These are phyloP conservation scores for Coemansia sp. DNA, from an alignment of 192 early-diverging fungal species.

Conservation along the genomic window DNA sequence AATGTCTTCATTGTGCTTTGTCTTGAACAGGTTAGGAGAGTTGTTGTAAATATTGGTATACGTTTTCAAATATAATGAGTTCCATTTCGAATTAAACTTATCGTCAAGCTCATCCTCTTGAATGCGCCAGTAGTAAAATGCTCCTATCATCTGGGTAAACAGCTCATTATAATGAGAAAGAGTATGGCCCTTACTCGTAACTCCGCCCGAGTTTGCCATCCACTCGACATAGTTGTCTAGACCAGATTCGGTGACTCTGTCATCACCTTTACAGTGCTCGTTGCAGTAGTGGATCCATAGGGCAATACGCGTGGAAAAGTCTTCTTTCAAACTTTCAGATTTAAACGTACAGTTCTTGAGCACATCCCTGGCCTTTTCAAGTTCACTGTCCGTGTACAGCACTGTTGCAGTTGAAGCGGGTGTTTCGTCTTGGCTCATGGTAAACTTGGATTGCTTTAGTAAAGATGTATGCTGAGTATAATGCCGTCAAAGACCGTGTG, in stretches of 20 bases:
- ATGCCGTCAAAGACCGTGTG: too few species aligned
- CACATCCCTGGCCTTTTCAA: slow-evolving; percentile 41
- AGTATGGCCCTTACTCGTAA: slow-evolving; percentile 15
- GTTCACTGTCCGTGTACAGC: slow-evolving; percentile 10
- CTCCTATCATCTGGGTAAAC: too few species aligned
- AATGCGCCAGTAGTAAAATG: slow-evolving; percentile 27
- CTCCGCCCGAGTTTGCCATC: slow-evolving; percentile 46
- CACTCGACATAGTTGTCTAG: slow-evolving; percentile 51
- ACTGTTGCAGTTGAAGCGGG: neutral
- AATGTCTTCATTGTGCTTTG: too few species aligned
- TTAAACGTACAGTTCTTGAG: slow-evolving; percentile 39
- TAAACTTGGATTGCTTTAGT: too few species aligned
- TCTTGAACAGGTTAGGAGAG: too few species aligned
- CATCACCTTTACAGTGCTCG: slow-evolving; percentile 13
- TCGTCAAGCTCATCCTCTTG: slow-evolving; percentile 22
- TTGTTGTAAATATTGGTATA: too few species aligned
- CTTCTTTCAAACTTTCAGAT: slow-evolving; percentile 39
- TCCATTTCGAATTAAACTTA: neutral
- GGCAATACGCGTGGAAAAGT: slow-evolving; percentile 52
- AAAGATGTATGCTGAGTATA: too few species aligned
- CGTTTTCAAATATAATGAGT: too few species aligned
- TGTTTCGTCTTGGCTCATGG: too few species aligned
- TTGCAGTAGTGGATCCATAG: slow-evolving; percentile 56
- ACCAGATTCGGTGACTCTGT: slow-evolving; percentile 30
- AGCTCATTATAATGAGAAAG: too few species aligned